Base-by-base conservation (phyloP, 192 early-diverging fungal species). In the Coemansia sp. region DNA sequence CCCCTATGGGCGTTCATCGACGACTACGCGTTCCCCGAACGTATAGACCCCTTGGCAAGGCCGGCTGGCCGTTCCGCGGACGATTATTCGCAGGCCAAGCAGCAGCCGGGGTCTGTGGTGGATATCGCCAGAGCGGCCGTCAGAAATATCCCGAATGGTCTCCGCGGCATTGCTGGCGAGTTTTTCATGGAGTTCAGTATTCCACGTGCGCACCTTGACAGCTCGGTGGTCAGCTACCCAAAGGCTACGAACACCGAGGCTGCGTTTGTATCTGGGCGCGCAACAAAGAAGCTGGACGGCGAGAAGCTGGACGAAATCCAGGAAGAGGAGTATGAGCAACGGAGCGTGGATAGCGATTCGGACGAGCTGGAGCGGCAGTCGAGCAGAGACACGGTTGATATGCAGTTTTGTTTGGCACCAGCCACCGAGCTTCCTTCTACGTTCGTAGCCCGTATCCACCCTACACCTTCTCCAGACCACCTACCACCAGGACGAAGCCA, bases 21-120 rank as follows among this genome's bases (percentile, higher is more conserved):
- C 59, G 75, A 77, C 68, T 83, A 83, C 14, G 80, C 80, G 28
- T 83, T 83, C 38, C 80, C 80, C 1, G 75, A 83, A 37, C 73
- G 79, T 20, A 74, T 81, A 2, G 67, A 68, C 4, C 53, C 43
- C 15, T 45, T 68, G 0, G 34, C 71, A 11, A 48, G 55, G 14
- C 79, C 79, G 0, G 79, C 79, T 1, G 79, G 79, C 22, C 69
- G 79, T 5, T 53, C 70, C 8, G 17, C 66, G 2, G 4, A 37
- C 28, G 73, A 76, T 17, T 74, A 70, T 2, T 64, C 43, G 14
- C 9, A 63, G 61, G 51, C 79, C 9, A 81, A 81, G 51, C 45
- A 32, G 53, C 79, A 81, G 65, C 79, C 79, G 0, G 79, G 79
- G 0, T 81, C 79, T 8, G 38, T 81, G 34, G 35, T 81, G 0